Percentiles rank a stretch among this genome's conserved stretches.
Conservation (phyloP, 352 stramenopile genomes). For the Aphanomyces invadans region DNA sequence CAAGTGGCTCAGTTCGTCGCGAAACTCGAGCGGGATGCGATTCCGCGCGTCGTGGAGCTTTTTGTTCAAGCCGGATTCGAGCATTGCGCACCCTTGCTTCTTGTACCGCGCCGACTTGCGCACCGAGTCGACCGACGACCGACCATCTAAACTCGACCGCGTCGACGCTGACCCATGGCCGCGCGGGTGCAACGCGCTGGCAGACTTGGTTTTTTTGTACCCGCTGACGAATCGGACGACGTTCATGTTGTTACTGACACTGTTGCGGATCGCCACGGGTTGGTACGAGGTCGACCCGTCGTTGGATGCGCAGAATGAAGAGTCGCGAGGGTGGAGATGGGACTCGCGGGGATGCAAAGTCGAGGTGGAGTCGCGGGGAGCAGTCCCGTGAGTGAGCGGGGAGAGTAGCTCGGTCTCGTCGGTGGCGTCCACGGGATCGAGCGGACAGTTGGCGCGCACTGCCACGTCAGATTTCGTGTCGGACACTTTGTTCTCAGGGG, state of each 20-base stretch:
- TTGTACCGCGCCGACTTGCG: constrained; percentile 8
- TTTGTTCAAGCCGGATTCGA: constrained; percentile 9
- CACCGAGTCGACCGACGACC: constrained; percentile 15
- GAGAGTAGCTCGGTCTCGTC: no score
- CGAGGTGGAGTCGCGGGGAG: neutral
- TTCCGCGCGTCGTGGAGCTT: constrained; percentile 16
- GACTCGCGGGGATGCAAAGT: neutral
- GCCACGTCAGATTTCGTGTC: no score
- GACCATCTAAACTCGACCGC: constrained; percentile 3
- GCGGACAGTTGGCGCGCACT: no score
- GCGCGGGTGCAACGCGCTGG: neutral
- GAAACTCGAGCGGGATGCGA: constrained; percentile 23
- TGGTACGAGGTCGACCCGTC: neutral
- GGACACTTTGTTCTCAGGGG: no score
- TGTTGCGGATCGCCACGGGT: constrained; percentile 22
- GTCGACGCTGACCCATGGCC: no score
- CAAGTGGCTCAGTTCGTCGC: constrained; percentile 7
- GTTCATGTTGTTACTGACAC: constrained; percentile 22
- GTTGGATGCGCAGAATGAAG: constrained; percentile 9
- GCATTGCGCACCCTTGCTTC: neutral
- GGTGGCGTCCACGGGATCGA: neutral
- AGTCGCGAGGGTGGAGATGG: neutral
- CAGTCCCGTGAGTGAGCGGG: no score
- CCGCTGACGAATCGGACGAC: constrained; percentile 22
- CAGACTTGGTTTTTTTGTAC: neutral